Conservation (phyloP, 129 eudicot species). For the Helianthus annuus region DNA sequence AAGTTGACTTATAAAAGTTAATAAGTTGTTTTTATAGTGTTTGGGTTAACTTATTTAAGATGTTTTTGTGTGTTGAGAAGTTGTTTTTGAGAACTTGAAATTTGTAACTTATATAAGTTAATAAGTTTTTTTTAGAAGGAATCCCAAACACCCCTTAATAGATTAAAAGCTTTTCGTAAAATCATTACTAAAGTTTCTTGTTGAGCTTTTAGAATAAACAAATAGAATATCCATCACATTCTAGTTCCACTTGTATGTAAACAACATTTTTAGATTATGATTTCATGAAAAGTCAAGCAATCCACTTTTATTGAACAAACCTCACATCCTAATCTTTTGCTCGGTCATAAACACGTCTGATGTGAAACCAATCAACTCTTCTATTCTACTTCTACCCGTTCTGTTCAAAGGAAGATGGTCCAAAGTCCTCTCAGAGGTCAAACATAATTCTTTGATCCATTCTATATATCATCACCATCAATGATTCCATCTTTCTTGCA, state of each 20-base stretch:
- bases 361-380: constrained; percentile 16
- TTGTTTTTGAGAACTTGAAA: no score
- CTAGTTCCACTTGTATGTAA: constrained; percentile 4
- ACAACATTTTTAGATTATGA: background rate
- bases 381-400: background rate
- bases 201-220: constrained; percentile 5
- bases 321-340: constrained; percentile 15
- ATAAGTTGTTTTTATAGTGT: no score
- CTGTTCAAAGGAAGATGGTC: constrained; percentile 26
- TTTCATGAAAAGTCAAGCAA: constrained; percentile 24
- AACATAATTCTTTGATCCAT: constrained; percentile 13
- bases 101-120: no score
- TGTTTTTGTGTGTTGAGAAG: no score
- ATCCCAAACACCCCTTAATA: no score
- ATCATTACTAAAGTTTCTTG: background rate
- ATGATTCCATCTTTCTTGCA: constrained; percentile 13
- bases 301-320: constrained; percentile 4
- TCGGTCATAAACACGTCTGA: constrained; percentile 22
- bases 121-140: no score
- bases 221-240: background rate
- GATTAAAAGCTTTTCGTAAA: background rate
- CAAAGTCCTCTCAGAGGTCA: constrained; percentile 40
- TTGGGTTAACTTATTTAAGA: no score
- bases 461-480: constrained; percentile 22
- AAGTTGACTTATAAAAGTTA: no score